Conservation (phyloP, 2,329 filamentous ascomycete species). For the Ophiocordyceps sinensis region DNA sequence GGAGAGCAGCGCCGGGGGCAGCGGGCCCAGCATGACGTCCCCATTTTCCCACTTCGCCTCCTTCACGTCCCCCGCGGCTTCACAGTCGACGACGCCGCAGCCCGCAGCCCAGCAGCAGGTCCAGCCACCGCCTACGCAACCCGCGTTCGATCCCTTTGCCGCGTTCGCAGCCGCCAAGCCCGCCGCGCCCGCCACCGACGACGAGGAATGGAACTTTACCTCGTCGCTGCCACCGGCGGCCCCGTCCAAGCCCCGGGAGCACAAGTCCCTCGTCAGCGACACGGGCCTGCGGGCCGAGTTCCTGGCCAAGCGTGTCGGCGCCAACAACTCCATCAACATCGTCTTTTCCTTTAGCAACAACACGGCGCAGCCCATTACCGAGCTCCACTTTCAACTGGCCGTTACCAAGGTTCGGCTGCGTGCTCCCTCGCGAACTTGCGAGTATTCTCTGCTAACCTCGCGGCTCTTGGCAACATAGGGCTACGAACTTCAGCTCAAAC, state of each 20-base stretch:
- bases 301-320: constrained; percentile 44
- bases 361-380: constrained; percentile 52
- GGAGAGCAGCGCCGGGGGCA: constrained; percentile 39
- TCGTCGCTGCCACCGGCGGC: constrained; percentile 60
- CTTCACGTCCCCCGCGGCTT: constrained; percentile 36
- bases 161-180: constrained; percentile 21
- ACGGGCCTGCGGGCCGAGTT: constrained; percentile 61
- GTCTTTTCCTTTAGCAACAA: constrained; percentile 75
- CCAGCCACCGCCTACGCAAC: constrained; percentile 24
- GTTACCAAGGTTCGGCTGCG: constrained; percentile 61
- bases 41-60: constrained; percentile 40
- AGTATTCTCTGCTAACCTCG: background rate
- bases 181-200: constrained; percentile 34
- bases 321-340: constrained; percentile 49
- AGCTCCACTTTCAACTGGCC: constrained; percentile 81
- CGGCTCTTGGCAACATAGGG: constrained; percentile 34
- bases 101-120: constrained; percentile 32
- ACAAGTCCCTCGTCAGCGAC: constrained; percentile 54
- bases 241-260: constrained; percentile 39
- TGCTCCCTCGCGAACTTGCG: background rate
- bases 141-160: constrained; percentile 36
- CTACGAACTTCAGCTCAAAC: constrained; percentile 67
- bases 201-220: constrained; percentile 90
- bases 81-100: constrained; percentile 39
- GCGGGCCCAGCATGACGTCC: constrained; percentile 26